Evolutionary conservation across 2,329 filamentous ascomycete species (phyloP), one percentile per base, ranked within the genome.

Genomic region (Cephalotrichum gorgonifer): DNA sequence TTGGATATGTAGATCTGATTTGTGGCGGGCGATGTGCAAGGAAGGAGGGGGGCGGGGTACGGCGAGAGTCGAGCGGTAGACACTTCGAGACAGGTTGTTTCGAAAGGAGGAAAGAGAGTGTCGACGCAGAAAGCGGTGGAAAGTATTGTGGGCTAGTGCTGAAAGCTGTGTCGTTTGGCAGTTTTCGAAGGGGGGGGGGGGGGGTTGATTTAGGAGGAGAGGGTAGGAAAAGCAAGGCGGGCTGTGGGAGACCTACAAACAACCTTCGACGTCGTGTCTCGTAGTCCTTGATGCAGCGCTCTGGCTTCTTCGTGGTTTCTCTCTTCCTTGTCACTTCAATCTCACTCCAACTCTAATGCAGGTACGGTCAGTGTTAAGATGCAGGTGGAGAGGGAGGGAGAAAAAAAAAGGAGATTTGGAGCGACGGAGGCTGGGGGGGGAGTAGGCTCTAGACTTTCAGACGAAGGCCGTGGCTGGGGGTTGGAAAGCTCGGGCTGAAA

Each of bases 271-370:
- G 47, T 43, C 39, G 47, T 31, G 17, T 43, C 28, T 43, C 17
- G 7, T 22, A 23, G 22, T 43, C 23, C 17, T 23, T 48, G 26
- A 31, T n/a, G 17, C 42, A 31, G 26, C 17, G 12, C 12, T n/a
- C 15, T 17, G 33, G 9, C 20, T 38, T 14, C 25, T 43, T 48
- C 38, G 47, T 43, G 17, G 14, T 28, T 39, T 48, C 23, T 30
- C 14, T 20, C 14, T 43, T 42, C 47, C 47, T 43, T 43, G 47
- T 43, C 38, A 48, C 47, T 48, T 48, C 47, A 39, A 33, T 48
- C 47, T 48, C 47, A 28, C 39, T 48, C 47, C 39, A 48, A 43
- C 47, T 48, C 47, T 48, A 43, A 48, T 48, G 47, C 47, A 43
- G 47, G 47, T 48, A 48, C 47, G 39, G 47, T 48, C 35, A 43